Conservation (phyloP, 2,329 filamentous ascomycete species). For the Claviceps sp. region DNA sequence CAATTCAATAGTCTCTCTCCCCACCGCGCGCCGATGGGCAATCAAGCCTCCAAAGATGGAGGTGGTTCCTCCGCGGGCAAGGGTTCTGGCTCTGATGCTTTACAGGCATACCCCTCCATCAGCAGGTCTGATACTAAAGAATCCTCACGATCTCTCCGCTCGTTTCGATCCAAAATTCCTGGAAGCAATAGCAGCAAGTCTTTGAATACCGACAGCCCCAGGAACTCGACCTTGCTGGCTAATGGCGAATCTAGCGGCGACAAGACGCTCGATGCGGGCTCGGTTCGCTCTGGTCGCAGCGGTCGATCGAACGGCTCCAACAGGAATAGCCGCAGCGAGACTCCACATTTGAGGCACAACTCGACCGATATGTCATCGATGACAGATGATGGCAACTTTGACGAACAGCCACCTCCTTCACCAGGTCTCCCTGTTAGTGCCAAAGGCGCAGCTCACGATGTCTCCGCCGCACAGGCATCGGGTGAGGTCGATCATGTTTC, state of each 20-base stretch:
- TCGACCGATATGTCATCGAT: slow-evolving; percentile 27
- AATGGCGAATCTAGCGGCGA: slow-evolving; percentile 46
- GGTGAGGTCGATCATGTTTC: slow-evolving; percentile 93
- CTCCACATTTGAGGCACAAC: slow-evolving; percentile 26
- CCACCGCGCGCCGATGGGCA: slow-evolving; percentile 47
- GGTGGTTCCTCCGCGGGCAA: slow-evolving; percentile 33
- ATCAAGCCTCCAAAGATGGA: slow-evolving; percentile 54
- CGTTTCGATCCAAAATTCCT: slow-evolving; percentile 80
- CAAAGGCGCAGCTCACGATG: slow-evolving; percentile 60
- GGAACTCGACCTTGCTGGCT: slow-evolving; percentile 56
- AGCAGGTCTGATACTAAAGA: slow-evolving; percentile 88
- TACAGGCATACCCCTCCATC: slow-evolving; percentile 85
- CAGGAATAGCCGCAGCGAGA: slow-evolving; percentile 31
- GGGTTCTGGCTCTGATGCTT: slow-evolving; percentile 32
- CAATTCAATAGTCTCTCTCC: not conserved
- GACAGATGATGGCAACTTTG: slow-evolving; percentile 31
- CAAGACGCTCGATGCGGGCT: slow-evolving; percentile 54
- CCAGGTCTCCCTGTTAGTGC: slow-evolving; percentile 62
- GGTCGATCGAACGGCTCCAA: slow-evolving; percentile 34
- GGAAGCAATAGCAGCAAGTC: slow-evolving; percentile 37
- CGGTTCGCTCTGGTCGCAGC: slow-evolving; percentile 58
- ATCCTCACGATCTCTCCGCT: slow-evolving; percentile 74
- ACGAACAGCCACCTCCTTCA: slow-evolving; percentile 61
- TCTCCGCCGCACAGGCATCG: slow-evolving; percentile 66
- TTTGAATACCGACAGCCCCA: slow-evolving; percentile 62